A percentile compares a stretch with the other conserved stretches of the same genome.
Evolutionary conservation across 257 asterid genomes (phyloP).

Genomic region (Sherardia arvensis): DNA sequence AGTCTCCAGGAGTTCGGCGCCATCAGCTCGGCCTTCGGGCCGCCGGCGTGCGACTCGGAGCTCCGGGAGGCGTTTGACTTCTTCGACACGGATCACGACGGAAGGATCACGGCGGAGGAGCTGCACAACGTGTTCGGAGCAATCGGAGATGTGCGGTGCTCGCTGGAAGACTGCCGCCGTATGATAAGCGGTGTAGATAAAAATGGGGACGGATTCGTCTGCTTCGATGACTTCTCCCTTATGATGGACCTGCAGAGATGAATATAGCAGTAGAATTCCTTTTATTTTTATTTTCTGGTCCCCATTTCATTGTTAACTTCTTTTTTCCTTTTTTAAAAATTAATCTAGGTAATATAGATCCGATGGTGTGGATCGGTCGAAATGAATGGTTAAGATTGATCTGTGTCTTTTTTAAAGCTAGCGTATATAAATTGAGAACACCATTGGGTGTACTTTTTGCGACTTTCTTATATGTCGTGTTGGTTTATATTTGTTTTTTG

Average conservation of each 20-base stretch:
- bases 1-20: conserved; percentile 42
- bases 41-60: conserved; percentile 46
- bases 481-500: too few species aligned
- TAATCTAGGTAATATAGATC: background rate
- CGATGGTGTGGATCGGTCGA: conserved; percentile 4
- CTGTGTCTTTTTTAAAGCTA: background rate
- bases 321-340: background rate
- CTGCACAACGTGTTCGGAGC: conserved; percentile 41
- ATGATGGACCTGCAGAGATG: conserved; percentile 65
- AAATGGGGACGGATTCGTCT: conserved; percentile 83
- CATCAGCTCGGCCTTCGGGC: conserved; percentile 51
- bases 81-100: conserved; percentile 77
- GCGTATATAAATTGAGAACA: conserved; percentile 10
- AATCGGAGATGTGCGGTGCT: conserved; percentile 60
- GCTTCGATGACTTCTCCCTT: conserved; percentile 70
- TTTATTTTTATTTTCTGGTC: background rate
- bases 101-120: conserved; percentile 80
- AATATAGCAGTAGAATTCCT: background rate
- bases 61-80: conserved; percentile 55
- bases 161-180: conserved; percentile 85
- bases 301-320: background rate
- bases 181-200: conserved; percentile 70
- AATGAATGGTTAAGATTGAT: conserved; percentile 15
- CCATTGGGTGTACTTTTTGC: background rate
- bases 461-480: too few species aligned